Base-by-base conservation (phyloP, 2,329 filamentous ascomycete species). In the Pyrenophora graminea region DNA sequence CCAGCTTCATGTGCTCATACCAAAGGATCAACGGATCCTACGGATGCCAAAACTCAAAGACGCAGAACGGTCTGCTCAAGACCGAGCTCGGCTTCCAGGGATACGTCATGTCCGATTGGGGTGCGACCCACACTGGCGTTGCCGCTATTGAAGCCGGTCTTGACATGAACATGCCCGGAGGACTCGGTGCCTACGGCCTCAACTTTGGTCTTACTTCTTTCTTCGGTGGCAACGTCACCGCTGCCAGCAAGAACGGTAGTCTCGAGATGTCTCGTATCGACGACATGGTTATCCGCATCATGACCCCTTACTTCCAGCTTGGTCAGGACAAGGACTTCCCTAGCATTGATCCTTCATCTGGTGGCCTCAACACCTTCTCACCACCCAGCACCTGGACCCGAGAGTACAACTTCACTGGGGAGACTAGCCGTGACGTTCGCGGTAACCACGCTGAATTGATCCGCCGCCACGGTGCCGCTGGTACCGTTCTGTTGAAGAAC, bases 1-100 rank as follows among this genome's bases (percentile, higher is more conserved):
- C 77, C 0, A 82, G 79, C 0, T 73, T 87, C 47, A 88, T 88
- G 85, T 88, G 85, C 61, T 72, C 71, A 0, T 77, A 78, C 55
- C 68, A 77, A 39, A 55, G 67, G 8, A 55, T 73, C 40, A 73
- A 74, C 51, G 66, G 66, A 19, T 66, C 66, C 3, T 70, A 74
- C 41, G 67, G 57, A 27, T 74, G 71, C 58, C 63, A 74, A 58
- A 74, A 73, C 56, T 63, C 56, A n/a, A 64, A 78, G 58, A 55
- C 74, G 6, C 70, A 78, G 30, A 82, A 82, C 50, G 78, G 78
- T 36, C 64, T 82, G 18, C 71, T 83, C 23, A 82, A 81, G 59
- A 72, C 70, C 8, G 79, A 83, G 57, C 72, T 82, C 3, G 79
- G 79, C 15, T 81, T 80, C 70, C 74, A 80, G 41, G 74, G 73